Conservation (phyloP, 2,329 filamentous ascomycete genomes). For the Aspergillus quadricinctus region DNA sequence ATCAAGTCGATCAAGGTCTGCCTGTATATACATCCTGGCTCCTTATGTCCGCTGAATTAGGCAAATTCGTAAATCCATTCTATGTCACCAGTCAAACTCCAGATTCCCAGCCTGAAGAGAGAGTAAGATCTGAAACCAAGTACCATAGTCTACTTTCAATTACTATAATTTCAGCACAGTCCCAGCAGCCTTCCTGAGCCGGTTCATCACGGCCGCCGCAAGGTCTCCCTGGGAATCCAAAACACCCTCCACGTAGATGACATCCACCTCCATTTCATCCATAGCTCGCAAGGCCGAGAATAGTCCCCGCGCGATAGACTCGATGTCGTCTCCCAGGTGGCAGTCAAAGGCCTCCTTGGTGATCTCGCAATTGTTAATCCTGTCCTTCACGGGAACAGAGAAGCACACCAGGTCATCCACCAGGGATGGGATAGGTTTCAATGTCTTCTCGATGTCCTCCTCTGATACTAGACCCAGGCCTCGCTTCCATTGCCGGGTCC, state of each 20-base stretch:
- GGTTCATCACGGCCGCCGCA: constrained; percentile 82
- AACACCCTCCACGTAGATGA: constrained; percentile 89
- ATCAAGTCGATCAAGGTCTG: neutral
- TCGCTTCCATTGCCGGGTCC: constrained; percentile 34
- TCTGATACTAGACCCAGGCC: constrained; percentile 25
- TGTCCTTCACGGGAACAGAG: constrained; percentile 22
- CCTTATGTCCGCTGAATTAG: neutral
- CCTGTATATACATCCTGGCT: neutral
- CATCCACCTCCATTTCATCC: constrained; percentile 71
- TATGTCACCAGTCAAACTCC: constrained; percentile 3
- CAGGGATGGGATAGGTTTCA: constrained; percentile 20
- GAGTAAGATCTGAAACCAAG: constrained; percentile 5
- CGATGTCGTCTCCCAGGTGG: constrained; percentile 64
- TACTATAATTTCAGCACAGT: constrained; percentile 48
- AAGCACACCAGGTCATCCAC: constrained; percentile 26
- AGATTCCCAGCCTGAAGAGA: neutral
- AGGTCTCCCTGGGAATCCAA: constrained; percentile 67
- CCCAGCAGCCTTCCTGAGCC: constrained; percentile 70
- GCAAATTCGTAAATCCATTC: constrained; percentile 1
- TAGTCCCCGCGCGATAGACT: constrained; percentile 75
- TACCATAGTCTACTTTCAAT: constrained; percentile 8
- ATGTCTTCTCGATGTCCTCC: constrained; percentile 17
- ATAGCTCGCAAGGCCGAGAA: constrained; percentile 85
- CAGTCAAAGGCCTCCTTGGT: constrained; percentile 59
- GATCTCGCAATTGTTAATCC: constrained; percentile 11